These are phyloP conservation scores for Hypholoma sublateritium DNA, from an alignment of 768 basidiomycete species.

Conservation along the genomic window DNA sequence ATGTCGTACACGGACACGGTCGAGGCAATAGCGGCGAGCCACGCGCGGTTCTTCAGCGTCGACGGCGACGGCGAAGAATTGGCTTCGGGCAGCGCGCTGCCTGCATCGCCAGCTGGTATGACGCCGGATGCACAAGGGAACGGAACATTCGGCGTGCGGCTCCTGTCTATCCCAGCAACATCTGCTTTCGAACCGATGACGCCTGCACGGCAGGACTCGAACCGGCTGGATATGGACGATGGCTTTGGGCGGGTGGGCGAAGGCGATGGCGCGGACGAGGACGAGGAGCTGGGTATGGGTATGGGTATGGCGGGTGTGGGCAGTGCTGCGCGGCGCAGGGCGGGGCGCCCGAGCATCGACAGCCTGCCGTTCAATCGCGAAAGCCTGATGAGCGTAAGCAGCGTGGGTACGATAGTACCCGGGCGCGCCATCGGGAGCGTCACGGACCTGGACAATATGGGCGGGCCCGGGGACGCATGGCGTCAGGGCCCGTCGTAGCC, in stretches of 20 bases:
- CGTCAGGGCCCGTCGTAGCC: too few species aligned
- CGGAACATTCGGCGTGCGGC: too few species aligned
- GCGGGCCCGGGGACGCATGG: too few species aligned
- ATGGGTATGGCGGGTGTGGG: slow-evolving; percentile 48
- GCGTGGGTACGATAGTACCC: background rate
- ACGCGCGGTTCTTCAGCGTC: slow-evolving; percentile 2
- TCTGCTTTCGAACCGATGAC: background rate
- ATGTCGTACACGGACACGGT: background rate
- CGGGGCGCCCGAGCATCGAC: slow-evolving; percentile 12
- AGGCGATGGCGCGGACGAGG: background rate
- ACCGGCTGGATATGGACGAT: background rate
- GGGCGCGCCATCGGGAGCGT: too few species aligned
- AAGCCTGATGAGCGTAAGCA: slow-evolving; percentile 7
- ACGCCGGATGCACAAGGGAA: too few species aligned
- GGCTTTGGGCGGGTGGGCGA: background rate
- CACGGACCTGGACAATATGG: too few species aligned
- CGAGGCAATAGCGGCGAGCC: background rate
- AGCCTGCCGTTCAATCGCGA: slow-evolving; percentile 11
- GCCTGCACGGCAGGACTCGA: background rate
- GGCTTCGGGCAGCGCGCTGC: background rate
- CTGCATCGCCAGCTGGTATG: background rate
- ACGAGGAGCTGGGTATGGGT: slow-evolving; percentile 7
- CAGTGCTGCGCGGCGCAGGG: slow-evolving; percentile 32
- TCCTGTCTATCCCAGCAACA: background rate
- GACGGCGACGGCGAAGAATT: background rate